These are phyloP conservation scores for Kazachstania taianensis DNA, from an alignment of 805 yeast species.

Conservation along the genomic window DNA sequence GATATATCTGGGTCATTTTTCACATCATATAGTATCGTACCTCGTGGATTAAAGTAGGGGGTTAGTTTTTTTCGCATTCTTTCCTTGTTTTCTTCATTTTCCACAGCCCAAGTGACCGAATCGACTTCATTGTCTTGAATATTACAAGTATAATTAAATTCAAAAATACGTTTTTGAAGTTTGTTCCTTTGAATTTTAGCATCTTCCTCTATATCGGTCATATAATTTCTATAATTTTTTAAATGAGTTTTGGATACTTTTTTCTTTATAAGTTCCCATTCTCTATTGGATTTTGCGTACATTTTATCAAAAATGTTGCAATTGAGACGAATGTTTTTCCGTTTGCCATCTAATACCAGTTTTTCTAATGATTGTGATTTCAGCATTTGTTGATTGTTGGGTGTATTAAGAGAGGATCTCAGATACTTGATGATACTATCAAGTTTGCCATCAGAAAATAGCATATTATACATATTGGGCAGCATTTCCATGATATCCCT, in stretches of 20 bases:
- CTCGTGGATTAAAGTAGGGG: constrained; percentile 39
- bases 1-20: not conserved
- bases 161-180: not conserved
- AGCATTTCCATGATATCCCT: not conserved
- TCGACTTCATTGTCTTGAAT: not conserved
- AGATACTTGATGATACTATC: too few species aligned
- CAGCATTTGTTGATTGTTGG: too few species aligned
- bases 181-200: constrained; percentile 1
- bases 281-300: too few species aligned
- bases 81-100: constrained; percentile 59
- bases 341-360: too few species aligned
- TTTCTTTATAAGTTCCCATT: too few species aligned
- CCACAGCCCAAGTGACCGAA: constrained; percentile 37
- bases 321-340: too few species aligned
- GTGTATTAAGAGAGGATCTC: too few species aligned
- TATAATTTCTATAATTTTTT: constrained; percentile 1
- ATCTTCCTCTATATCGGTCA: constrained; percentile 1
- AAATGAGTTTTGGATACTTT: not conserved
- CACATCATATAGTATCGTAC: not conserved
- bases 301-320: too few species aligned
- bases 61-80: constrained; percentile 56
- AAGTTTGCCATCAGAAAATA: too few species aligned
- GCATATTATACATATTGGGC: too few species aligned
- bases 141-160: not conserved
- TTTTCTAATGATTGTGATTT: too few species aligned